These are phyloP conservation scores for Aureobasidium subglaciale DNA, from an alignment of 2,329 filamentous ascomycete genomes.

Conservation along the genomic window DNA sequence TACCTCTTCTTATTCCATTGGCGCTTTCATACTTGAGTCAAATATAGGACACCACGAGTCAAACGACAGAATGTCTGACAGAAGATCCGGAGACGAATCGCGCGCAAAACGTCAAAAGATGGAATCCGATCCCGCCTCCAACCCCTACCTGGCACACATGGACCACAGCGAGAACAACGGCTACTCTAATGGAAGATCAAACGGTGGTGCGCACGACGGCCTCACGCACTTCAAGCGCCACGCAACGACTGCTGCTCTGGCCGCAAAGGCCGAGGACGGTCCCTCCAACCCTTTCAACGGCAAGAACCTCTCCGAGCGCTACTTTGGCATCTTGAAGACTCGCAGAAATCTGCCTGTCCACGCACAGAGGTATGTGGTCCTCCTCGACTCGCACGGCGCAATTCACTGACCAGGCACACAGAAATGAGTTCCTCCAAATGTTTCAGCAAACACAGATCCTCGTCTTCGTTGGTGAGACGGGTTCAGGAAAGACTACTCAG, in stretches of 20 bases:
- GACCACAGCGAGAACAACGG: constrained; percentile 45
- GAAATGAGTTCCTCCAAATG: constrained; percentile 85
- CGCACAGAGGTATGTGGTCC: constrained; percentile 61
- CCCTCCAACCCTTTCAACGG: constrained; percentile 82
- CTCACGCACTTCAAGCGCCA: constrained; percentile 68
- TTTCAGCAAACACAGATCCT: constrained; percentile 94
- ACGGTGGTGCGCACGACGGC: constrained; percentile 21
- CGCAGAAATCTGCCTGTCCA: constrained; percentile 84
- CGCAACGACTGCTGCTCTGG: constrained; percentile 69
- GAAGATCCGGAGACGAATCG: constrained; percentile 45
- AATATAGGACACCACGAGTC: not conserved
- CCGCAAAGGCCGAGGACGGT: constrained; percentile 67
- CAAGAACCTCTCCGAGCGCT: constrained; percentile 67
- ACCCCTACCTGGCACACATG: constrained; percentile 90
- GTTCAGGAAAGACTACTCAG: constrained; percentile 98
- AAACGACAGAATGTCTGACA: constrained; percentile 44
- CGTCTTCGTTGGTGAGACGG: constrained; percentile 97
- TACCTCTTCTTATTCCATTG: not conserved
- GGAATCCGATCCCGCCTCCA: constrained; percentile 51
- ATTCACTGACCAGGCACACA: constrained; percentile 26
- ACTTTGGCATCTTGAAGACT: constrained; percentile 81
- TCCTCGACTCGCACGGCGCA: not conserved
- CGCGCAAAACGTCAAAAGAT: constrained; percentile 52
- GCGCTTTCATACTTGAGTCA: not conserved
- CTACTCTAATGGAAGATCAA: constrained; percentile 26